Base-by-base conservation (phyloP, 139 green algal genomes). In the Astrephomene gubernaculifera region DNA sequence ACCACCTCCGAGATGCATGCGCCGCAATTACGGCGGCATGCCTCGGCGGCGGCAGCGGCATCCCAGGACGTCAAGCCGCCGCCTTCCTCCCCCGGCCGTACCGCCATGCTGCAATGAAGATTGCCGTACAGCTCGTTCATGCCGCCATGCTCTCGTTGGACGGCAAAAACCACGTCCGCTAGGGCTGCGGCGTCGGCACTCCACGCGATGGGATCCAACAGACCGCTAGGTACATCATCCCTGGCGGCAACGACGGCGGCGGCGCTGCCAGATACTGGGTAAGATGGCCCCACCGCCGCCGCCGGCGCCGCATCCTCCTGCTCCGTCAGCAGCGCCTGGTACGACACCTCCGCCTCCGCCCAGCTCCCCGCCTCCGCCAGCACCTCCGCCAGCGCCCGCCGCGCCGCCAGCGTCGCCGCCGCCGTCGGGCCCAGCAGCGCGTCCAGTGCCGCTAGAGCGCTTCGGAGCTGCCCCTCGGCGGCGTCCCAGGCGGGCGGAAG, bases 281-380 rank as follows among this genome's bases (percentile, higher is more conserved):
- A 67, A n/a, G 72, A 17, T 10, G 45, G 21, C 72, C 17, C 33
- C 72, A 36, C 33, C 8, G 72, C 72, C 31, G 49, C 44, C 44
- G 71, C 44, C 71, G 71, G 71, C 54, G 35, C 6, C 53, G 57
- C 76, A 39, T 45, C 21, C 41, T 83, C 76, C 76, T 45, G 19
- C 6, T 60, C 60, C 76, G 35, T 12, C 29, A 83, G 76, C 76
- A 83, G 60, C 29, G 7, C 49, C 64, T 85, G 79, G 39, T 76
- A 72, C 45, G 31, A 3, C 79, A 85, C 79, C 64, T 85, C 79
- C 45, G 79, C 79, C 35, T 85, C 79, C 22, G 5, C 33, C 64
- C 64, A 85, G 6, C 79, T 64, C 10, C 79, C 9, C 2, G 0
- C 22, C 38, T 27, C 14, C 33, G 21, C 44, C 64, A 85, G 64